phyloP scores from a whole-genome alignment of 768 basidiomycete species.

The Tubosaeta sp. region DNA sequence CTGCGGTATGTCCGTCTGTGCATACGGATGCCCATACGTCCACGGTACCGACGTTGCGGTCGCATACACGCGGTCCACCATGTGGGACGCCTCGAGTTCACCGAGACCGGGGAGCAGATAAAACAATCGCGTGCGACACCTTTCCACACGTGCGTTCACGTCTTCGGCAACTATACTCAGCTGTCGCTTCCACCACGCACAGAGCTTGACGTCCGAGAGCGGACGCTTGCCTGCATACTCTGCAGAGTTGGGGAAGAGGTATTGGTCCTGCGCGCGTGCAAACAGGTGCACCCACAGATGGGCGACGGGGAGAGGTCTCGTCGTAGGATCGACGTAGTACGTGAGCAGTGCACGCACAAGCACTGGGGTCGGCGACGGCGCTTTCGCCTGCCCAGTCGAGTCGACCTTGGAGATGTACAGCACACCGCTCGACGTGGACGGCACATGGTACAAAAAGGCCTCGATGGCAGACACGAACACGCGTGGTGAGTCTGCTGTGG shows the following conservation, averaged over 20 bases:
- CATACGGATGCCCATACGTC: slow-evolving; percentile 81
- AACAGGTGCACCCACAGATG: slow-evolving; percentile 84
- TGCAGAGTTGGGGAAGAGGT: slow-evolving; percentile 87
- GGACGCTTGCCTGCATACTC: slow-evolving; percentile 67
- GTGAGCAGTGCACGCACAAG: slow-evolving; percentile 64
- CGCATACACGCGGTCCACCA: slow-evolving; percentile 41
- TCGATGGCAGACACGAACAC: slow-evolving; percentile 80
- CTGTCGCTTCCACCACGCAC: slow-evolving; percentile 89
- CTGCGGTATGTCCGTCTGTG: slow-evolving; percentile 37
- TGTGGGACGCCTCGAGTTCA: slow-evolving; percentile 60
- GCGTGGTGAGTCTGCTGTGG: slow-evolving; percentile 43
- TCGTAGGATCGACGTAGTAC: slow-evolving; percentile 60
- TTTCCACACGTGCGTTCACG: slow-evolving; percentile 22
- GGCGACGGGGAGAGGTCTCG: slow-evolving; percentile 52
- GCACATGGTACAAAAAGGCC: slow-evolving; percentile 69
- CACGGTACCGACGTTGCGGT: slow-evolving; percentile 37
- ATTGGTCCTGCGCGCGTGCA: slow-evolving; percentile 86
- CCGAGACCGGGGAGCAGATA: slow-evolving; percentile 70
- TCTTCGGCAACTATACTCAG: slow-evolving; percentile 53
- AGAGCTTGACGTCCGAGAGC: slow-evolving; percentile 72
- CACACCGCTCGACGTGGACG: slow-evolving; percentile 62
- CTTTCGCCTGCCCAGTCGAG: slow-evolving; percentile 70
- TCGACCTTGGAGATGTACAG: slow-evolving; percentile 95
- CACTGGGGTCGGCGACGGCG: slow-evolving; percentile 63
- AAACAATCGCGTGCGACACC: slow-evolving; percentile 34